Evolutionary conservation across 2,329 filamentous ascomycete genomes (phyloP), one percentile per base, ranked within the genome.

Genomic region (Pyricularia sp.): DNA sequence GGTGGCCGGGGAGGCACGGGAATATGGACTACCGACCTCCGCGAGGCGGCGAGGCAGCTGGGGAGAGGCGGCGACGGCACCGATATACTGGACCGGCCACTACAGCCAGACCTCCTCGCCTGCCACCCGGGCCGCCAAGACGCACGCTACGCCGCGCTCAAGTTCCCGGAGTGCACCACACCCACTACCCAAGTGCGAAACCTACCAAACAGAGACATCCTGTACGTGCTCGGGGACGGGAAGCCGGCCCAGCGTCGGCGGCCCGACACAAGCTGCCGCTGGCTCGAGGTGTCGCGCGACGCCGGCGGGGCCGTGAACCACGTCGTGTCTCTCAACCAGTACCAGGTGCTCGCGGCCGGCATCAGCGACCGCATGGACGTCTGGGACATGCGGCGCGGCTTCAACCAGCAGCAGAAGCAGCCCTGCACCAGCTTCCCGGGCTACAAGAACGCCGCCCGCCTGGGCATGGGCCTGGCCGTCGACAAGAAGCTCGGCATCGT

Each of bases 341-440:
- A 86, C 72, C 82, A 84, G 64, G 77, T 88, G 25, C 77, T 90
- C 2, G 83, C 84, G 3, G 82, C 85, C 0, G 86, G 86, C 0
- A 76, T 87, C 1, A 73, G 76, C 36, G 80, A 79, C 73, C 78
- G 73, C 68, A 84, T 90, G 78, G 79, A 79, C 1, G 76, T 88
- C 5, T 90, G 88, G 72, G 88, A 90, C 71, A 70, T 85, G 36
- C 85, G 88, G 1, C 30, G 55, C 30, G 55, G 55, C 55, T 14
- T 23, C 30, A 31, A n/a, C 30, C 30, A n/a, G 3, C 33, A 36
- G 33, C 33, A 17, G 10, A 9, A 33, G 33, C 33, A 36, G 33
- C 55, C 66, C 1, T 63, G 36, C n/a, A 68, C 66, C 11, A 68
- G 68, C 0, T 88, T 89, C 69, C 77, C 79, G 0, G 79, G 75